Percentiles rank a stretch among this genome's conserved stretches.
Conservation (phyloP, 495 filamentous ascomycete species). For the Aspergillus bertholletiae region DNA sequence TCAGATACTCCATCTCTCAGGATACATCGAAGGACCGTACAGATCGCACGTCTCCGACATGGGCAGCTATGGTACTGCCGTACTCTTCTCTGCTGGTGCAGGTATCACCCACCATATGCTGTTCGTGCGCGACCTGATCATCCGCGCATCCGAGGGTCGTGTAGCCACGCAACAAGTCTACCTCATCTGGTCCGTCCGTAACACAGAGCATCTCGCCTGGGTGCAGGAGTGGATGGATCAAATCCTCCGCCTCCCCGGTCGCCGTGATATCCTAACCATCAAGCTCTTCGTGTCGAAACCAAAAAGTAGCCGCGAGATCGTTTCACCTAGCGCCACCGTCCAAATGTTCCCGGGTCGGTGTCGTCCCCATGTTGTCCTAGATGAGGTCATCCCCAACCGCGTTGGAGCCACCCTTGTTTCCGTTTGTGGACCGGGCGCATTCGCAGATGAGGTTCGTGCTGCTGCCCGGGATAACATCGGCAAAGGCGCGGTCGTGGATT, state of each 20-base stretch:
- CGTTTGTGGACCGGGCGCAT: conserved; percentile 85
- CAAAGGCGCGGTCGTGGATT: conserved; percentile 69
- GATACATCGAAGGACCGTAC: conserved; percentile 81
- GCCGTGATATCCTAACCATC: conserved; percentile 78
- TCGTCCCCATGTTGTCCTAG: conserved; percentile 57
- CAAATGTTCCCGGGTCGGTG: conserved; percentile 83
- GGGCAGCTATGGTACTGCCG: conserved; percentile 77
- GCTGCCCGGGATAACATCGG: conserved; percentile 67
- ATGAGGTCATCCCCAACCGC: conserved; percentile 71
- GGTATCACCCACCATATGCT: conserved; percentile 87
- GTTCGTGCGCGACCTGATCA: conserved; percentile 70
- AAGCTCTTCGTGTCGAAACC: conserved; percentile 90
- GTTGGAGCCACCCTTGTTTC: conserved; percentile 81
- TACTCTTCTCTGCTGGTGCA: conserved; percentile 83
- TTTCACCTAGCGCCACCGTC: conserved; percentile 75
- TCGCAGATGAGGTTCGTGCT: conserved; percentile 80
- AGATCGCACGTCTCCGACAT: conserved; percentile 61
- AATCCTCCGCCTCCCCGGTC: conserved; percentile 77
- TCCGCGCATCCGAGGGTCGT: conserved; percentile 62
- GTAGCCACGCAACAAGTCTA: conserved; percentile 77
- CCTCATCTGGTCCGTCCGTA: conserved; percentile 88
- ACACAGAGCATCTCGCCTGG: conserved; percentile 87
- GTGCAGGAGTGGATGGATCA: conserved; percentile 93
- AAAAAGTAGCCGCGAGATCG: conserved; percentile 71
- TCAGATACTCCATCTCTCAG: conserved; percentile 55